A percentile compares a stretch with the other conserved stretches of the same genome.
Conservation (phyloP, 148 eudicot species). For the Polygonum maritimum region DNA sequence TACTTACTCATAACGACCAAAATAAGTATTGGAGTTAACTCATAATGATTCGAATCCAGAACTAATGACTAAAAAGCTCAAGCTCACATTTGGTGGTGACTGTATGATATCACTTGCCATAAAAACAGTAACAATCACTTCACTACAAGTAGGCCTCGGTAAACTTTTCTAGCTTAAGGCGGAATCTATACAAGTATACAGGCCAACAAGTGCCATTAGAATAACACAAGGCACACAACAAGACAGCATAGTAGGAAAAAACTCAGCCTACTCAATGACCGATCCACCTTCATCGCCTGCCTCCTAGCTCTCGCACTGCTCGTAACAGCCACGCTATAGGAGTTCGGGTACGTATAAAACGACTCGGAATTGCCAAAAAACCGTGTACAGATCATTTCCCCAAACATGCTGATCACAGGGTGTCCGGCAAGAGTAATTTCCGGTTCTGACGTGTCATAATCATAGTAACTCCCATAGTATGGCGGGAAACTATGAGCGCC, state of each 20-base stretch:
- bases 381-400: conserved; percentile 57
- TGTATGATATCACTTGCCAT: neutral
- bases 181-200: conserved; percentile 7
- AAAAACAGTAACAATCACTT: neutral
- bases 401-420: conserved; percentile 50
- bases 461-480: conserved; percentile 7
- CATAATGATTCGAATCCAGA: too few species aligned
- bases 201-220: conserved; percentile 9
- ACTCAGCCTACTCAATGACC: conserved; percentile 49
- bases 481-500: conserved; percentile 14
- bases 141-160: neutral
- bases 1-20: too few species aligned
- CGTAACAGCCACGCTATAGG: conserved; percentile 26
- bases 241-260: conserved; percentile 52
- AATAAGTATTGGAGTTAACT: too few species aligned
- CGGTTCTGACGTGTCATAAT: conserved; percentile 14
- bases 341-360: conserved; percentile 28
- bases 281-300: conserved; percentile 41
- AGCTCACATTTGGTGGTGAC: too few species aligned
- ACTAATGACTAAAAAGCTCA: too few species aligned
- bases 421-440: conserved; percentile 29
- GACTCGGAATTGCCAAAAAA: conserved; percentile 49
- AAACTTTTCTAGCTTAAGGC: neutral
- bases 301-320: conserved; percentile 39
- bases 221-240: conserved; percentile 48